Percentiles rank a stretch among this genome's conserved stretches.
These are phyloP conservation scores for Amaranthus cruentus DNA, from an alignment of 148 eudicot genomes.

Conservation along the genomic window DNA sequence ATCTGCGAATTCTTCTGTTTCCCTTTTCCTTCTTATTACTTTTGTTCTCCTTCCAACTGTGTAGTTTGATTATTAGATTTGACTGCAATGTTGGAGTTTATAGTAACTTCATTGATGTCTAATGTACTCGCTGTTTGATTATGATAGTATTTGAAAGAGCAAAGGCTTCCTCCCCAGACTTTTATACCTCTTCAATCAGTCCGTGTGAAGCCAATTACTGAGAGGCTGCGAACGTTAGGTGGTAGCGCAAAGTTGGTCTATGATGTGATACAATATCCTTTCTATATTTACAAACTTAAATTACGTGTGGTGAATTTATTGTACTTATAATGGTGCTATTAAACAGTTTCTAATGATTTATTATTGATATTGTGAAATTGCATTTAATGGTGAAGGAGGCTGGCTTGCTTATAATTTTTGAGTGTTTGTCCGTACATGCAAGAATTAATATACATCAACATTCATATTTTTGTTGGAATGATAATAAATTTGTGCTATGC, in stretches of 20 bases:
- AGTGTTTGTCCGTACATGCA: background rate
- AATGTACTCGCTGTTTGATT: conserved; percentile 3
- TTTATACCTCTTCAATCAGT: conserved; percentile 95
- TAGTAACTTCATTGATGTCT: conserved; percentile 1
- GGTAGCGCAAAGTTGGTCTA: conserved; percentile 83
- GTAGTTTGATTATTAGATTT: background rate
- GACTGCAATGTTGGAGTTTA: background rate
- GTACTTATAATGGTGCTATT: background rate
- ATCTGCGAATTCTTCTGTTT: background rate
- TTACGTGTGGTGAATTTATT: background rate
- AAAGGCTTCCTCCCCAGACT: conserved; percentile 93
- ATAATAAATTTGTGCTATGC: no score
- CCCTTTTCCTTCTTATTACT: background rate
- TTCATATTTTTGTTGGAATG: no score
- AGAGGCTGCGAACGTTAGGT: conserved; percentile 77
- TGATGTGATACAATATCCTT: conserved; percentile 99
- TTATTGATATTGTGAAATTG: background rate
- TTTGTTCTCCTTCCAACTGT: background rate
- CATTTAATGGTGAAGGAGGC: background rate
- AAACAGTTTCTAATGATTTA: conserved; percentile 5
- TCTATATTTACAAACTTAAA: background rate
- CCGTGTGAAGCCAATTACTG: conserved; percentile 77
- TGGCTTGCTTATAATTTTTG: background rate
- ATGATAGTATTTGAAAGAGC: conserved; percentile 85
- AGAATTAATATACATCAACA: no score